Percentiles rank a stretch among this genome's conserved stretches.
phyloP scores from a whole-genome alignment of 164 flowering plant genomes.

The Umbellularia californica region DNA sequence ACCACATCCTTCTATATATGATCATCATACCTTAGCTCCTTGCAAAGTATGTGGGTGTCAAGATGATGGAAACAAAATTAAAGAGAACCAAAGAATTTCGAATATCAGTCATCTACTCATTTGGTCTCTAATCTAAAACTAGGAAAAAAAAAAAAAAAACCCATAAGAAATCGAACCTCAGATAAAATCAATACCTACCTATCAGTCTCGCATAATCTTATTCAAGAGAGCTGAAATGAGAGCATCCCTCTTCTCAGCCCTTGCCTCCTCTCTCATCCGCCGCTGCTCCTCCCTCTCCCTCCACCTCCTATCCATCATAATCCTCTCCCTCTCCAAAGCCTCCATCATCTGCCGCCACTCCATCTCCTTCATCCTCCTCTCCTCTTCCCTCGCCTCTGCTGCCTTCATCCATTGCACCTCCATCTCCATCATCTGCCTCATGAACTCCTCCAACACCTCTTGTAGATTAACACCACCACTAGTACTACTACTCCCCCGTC shows the following conservation, averaged over 20 bases:
- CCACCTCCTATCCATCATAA: constrained; percentile 72
- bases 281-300: constrained; percentile 84
- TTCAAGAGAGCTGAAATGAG: constrained; percentile 64
- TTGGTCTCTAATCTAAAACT: not conserved
- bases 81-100: too few species aligned
- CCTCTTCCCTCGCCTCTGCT: constrained; percentile 61
- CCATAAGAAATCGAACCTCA: not conserved
- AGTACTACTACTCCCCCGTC: constrained; percentile 3
- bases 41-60: not conserved
- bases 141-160: too few species aligned
- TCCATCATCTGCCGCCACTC: constrained; percentile 85
- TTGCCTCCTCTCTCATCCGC: constrained; percentile 65
- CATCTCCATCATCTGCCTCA: constrained; percentile 69
- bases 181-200: not conserved
- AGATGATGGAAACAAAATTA: not conserved
- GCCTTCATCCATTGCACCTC: constrained; percentile 70
- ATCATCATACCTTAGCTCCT: not conserved
- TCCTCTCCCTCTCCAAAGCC: constrained; percentile 69
- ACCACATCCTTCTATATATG: not conserved
- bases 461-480: constrained; percentile 18
- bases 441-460: constrained; percentile 68
- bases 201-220: constrained; percentile 56
- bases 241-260: constrained; percentile 86
- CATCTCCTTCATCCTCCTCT: constrained; percentile 61
- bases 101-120: not conserved